Conservation (phyloP, 1,139 yeast species). For the Groenewaldozyma auringiensis region DNA sequence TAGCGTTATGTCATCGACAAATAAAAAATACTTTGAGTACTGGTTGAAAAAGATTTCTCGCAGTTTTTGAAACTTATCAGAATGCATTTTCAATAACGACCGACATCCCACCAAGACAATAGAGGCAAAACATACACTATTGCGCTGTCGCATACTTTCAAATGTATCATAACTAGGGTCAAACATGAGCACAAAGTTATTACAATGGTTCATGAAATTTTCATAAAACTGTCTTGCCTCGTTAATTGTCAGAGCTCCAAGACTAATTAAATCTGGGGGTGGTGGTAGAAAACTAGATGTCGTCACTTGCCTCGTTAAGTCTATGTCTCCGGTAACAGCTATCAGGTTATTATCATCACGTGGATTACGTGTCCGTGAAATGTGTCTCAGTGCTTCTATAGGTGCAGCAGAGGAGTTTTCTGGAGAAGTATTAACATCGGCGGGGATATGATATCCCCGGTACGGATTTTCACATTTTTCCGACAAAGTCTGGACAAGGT, state of each 20-base stretch:
- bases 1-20: slow-evolving; percentile 2
- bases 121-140: slow-evolving; percentile 4
- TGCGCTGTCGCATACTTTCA: slow-evolving; percentile 5
- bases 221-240: slow-evolving; percentile 3
- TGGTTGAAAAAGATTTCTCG: slow-evolving; percentile 1
- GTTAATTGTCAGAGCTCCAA: not conserved
- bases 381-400: slow-evolving; percentile 4
- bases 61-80: slow-evolving; percentile 1
- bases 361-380: not conserved
- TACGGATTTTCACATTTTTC: not conserved
- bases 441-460: not conserved
- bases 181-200: slow-evolving; percentile 6
- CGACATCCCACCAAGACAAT: slow-evolving; percentile 5
- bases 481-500: not conserved
- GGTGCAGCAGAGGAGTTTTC: slow-evolving; percentile 5
- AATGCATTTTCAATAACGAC: not conserved
- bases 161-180: slow-evolving; percentile 5
- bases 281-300: not conserved
- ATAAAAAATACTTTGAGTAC: slow-evolving; percentile 4
- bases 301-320: not conserved
- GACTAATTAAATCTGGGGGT: slow-evolving; percentile 3
- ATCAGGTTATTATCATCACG: not conserved
- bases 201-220: slow-evolving; percentile 4
- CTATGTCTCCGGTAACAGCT: not conserved
- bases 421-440: not conserved